A percentile compares a stretch with the other conserved stretches of the same genome.
Evolutionary conservation across 805 yeast species (phyloP).

Genomic region (Metschnikowia hibisci): DNA sequence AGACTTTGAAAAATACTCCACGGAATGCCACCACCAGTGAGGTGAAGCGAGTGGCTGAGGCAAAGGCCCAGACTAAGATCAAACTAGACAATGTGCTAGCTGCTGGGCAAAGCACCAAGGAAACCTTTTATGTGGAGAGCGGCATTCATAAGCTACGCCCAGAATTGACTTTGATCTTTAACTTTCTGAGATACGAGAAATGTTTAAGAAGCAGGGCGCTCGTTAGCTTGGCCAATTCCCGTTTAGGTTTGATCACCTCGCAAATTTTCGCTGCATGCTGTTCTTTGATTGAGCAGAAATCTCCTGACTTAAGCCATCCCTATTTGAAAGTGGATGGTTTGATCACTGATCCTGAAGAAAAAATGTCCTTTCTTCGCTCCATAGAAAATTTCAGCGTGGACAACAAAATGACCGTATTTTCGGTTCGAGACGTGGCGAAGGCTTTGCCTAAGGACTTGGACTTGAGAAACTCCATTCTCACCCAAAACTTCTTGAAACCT

Average conservation of each 20-base stretch:
- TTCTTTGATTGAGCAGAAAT: constrained; percentile 51
- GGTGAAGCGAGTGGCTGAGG: constrained; percentile 47
- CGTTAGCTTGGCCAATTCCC: constrained; percentile 55
- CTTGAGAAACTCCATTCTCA: constrained; percentile 43
- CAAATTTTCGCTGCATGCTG: constrained; percentile 60
- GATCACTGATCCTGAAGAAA: constrained; percentile 48
- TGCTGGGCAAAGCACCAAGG: constrained; percentile 22
- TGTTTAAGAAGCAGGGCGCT: constrained; percentile 62
- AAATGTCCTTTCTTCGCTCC: constrained; percentile 21
- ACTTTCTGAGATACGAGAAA: constrained; percentile 64
- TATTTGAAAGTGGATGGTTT: constrained; percentile 45
- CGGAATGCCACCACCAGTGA: constrained; percentile 37
- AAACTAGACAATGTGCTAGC: constrained; percentile 34
- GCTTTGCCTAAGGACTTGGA: constrained; percentile 40
- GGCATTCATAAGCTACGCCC: constrained; percentile 47
- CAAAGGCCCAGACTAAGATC: constrained; percentile 51
- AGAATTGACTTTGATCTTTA: constrained; percentile 52
- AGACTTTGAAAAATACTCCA: constrained; percentile 33
- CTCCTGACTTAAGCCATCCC: constrained; percentile 42
- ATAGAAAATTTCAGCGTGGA: constrained; percentile 34
- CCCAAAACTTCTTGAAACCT: constrained; percentile 41
- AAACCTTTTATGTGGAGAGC: constrained; percentile 24
- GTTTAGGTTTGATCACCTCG: constrained; percentile 68
- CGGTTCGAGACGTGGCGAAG: constrained; percentile 31
- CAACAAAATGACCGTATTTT: constrained; percentile 34